These are phyloP conservation scores for Sedum album DNA, from an alignment of 164 flowering plant genomes.

Conservation along the genomic window DNA sequence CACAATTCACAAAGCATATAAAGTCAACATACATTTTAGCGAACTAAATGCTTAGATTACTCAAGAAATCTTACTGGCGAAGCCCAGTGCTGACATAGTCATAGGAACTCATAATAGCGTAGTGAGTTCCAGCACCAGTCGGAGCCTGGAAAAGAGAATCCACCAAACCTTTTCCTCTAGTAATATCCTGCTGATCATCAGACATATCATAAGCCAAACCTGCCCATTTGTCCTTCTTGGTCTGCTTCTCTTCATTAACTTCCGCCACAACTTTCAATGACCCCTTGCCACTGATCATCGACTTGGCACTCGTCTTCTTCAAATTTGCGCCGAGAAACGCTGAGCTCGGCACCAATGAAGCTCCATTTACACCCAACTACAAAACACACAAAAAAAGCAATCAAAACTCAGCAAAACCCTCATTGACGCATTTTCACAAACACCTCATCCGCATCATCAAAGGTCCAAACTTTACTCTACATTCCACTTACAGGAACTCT, in stretches of 20 bases:
- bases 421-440: background rate
- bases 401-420: background rate
- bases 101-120: slow-evolving; percentile 47
- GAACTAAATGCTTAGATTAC: background rate
- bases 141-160: slow-evolving; percentile 69
- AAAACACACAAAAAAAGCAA: background rate
- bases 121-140: slow-evolving; percentile 41
- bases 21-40: background rate
- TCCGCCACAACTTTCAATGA: slow-evolving; percentile 25
- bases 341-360: slow-evolving; percentile 33
- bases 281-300: slow-evolving; percentile 13
- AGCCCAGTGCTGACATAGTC: slow-evolving; percentile 55
- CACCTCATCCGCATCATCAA: background rate
- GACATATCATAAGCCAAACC: slow-evolving; percentile 40
- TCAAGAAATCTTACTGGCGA: slow-evolving; percentile 24
- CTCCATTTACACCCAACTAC: slow-evolving; percentile 43
- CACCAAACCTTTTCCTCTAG: slow-evolving; percentile 59
- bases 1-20: background rate
- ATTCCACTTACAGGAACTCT: slow-evolving; percentile 29
- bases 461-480: background rate
- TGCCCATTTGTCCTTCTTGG: slow-evolving; percentile 42
- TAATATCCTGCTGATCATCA: slow-evolving; percentile 68
- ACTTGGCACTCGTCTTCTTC: slow-evolving; percentile 31
- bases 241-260: slow-evolving; percentile 30
- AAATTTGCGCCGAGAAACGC: slow-evolving; percentile 42